phyloP scores from a whole-genome alignment of 768 basidiomycete genomes.

The Lentinula boryana region DNA sequence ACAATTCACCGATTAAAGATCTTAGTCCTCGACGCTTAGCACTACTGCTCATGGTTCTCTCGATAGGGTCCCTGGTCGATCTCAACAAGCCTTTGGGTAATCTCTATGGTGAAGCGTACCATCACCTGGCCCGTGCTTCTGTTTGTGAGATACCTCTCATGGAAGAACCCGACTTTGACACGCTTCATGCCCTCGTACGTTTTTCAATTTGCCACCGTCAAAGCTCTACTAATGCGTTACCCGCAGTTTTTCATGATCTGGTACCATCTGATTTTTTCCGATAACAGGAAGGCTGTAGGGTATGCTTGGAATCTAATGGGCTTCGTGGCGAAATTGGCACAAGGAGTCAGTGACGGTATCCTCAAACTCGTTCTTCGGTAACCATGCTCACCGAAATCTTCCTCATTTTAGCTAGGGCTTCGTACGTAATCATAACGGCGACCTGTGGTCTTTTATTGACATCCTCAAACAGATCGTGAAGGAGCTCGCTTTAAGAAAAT shows the following conservation, averaged over 20 bases:
- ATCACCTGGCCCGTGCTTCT: constrained; percentile 59
- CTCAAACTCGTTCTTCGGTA: not conserved
- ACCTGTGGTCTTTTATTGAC: not conserved
- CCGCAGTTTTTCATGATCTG: constrained; percentile 72
- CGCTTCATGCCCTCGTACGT: constrained; percentile 59
- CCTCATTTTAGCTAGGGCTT: constrained; percentile 48
- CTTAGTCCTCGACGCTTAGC: constrained; percentile 63
- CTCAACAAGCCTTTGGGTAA: constrained; percentile 48
- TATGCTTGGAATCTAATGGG: constrained; percentile 78
- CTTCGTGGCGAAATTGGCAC: constrained; percentile 65
- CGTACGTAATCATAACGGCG: constrained; percentile 38
- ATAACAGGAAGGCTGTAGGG: constrained; percentile 65
- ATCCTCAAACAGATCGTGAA: constrained; percentile 51
- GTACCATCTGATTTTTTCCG: constrained; percentile 70
- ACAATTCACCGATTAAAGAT: constrained; percentile 51
- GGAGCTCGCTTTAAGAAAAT: constrained; percentile 56
- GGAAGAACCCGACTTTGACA: constrained; percentile 71
- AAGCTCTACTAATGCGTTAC: constrained; percentile 43
- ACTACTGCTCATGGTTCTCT: constrained; percentile 64
- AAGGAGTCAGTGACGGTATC: constrained; percentile 45
- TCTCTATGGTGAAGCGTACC: constrained; percentile 58
- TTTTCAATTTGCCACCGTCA: not conserved
- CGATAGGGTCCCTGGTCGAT: constrained; percentile 67
- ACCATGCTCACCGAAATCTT: constrained; percentile 1
- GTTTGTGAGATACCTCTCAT: constrained; percentile 71